Conservation (phyloP, 176 grass and related monocot species). For the bread wheat (Triticum aestivum) region DNA sequence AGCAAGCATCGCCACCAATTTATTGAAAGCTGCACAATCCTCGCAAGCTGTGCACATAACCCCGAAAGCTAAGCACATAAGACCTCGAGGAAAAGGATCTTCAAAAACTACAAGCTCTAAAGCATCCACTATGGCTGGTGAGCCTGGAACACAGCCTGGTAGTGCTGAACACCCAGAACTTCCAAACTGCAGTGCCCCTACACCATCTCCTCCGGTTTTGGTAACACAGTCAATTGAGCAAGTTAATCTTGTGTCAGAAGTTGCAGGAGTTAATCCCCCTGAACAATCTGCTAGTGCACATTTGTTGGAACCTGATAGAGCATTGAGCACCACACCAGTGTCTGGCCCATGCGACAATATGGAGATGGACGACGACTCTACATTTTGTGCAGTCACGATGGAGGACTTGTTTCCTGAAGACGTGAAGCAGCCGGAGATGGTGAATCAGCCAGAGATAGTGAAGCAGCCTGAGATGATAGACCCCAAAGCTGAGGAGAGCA, state of each 20-base stretch:
- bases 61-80: constrained; percentile 58
- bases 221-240: constrained; percentile 24
- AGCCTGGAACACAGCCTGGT: constrained; percentile 36
- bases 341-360: constrained; percentile 27
- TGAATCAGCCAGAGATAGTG: constrained; percentile 26
- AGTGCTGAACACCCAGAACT: constrained; percentile 17
- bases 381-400: constrained; percentile 41
- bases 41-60: constrained; percentile 76
- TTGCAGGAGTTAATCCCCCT: constrained; percentile 21
- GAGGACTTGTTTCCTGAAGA: constrained; percentile 70
- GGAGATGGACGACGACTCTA: constrained; percentile 39
- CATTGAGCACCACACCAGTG: constrained; percentile 17
- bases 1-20: constrained; percentile 45
- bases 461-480: constrained; percentile 32
- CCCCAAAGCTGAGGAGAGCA: constrained; percentile 23
- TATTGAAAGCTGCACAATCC: constrained; percentile 84
- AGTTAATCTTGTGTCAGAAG: constrained; percentile 34
- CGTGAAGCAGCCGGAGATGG: constrained; percentile 28
- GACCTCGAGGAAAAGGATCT: constrained; percentile 46
- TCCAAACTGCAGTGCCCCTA: constrained; percentile 17
- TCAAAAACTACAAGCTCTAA: constrained; percentile 47
- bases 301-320: constrained; percentile 32
- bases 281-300: constrained; percentile 4
- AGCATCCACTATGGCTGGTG: constrained; percentile 20
- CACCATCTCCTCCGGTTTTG: constrained; percentile 22